A percentile compares a stretch with the other conserved stretches of the same genome.
Evolutionary conservation across 2,329 filamentous ascomycete genomes (phyloP).

Genomic region (Teratosphaeria viscida): DNA sequence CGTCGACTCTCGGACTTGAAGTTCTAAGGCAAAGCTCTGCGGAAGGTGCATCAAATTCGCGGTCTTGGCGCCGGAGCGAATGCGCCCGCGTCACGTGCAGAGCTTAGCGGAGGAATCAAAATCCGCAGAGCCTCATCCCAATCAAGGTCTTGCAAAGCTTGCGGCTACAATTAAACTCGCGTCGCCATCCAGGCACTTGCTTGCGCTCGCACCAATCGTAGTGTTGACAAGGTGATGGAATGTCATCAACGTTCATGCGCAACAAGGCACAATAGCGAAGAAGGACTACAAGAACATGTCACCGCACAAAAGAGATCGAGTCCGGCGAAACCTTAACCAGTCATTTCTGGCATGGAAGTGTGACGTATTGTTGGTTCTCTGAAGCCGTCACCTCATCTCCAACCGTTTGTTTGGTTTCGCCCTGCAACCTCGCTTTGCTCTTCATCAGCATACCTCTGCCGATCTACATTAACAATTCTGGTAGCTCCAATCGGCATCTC

Average conservation of each 20-base stretch:
- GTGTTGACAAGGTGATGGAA: no score
- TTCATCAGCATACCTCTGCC: not conserved
- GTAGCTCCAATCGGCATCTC: not conserved
- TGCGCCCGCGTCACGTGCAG: not conserved
- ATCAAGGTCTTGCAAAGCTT: not conserved
- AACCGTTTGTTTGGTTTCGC: not conserved
- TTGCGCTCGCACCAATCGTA: not conserved
- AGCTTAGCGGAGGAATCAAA: not conserved
- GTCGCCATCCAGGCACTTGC: not conserved
- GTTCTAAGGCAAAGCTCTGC: not conserved
- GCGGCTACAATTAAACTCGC: not conserved
- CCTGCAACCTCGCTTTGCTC: not conserved
- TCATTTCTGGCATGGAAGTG: not conserved
- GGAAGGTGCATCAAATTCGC: not conserved
- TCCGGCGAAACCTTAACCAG: constrained; percentile 2
- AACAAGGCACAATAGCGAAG: not conserved
- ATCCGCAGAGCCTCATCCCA: not conserved
- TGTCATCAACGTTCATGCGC: no score
- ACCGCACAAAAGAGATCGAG: not conserved
- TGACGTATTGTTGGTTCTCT: not conserved
- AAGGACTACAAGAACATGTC: not conserved
- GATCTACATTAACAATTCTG: not conserved
- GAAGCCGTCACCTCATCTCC: not conserved
- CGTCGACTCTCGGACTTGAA: not conserved
- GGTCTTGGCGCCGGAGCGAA: not conserved